Percentiles rank a stretch among this genome's conserved stretches.
phyloP scores from a whole-genome alignment of 177 flowering plant genomes.

The Vitis hybrid region DNA sequence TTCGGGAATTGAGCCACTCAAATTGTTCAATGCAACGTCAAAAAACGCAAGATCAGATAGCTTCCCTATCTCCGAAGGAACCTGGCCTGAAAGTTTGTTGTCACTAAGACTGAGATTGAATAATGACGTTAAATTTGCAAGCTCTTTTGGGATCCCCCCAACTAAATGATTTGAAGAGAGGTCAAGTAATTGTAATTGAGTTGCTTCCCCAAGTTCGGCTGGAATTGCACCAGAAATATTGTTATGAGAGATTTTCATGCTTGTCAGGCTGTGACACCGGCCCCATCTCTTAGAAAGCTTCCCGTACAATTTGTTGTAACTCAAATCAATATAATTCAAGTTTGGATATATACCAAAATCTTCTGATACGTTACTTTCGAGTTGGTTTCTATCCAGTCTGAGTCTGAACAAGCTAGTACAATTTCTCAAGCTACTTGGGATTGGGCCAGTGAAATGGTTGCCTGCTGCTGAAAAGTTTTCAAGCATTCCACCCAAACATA shows the following conservation, averaged over 20 bases:
- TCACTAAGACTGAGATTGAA: slow-evolving; percentile 11
- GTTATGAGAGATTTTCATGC: slow-evolving; percentile 15
- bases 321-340: too few species aligned
- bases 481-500: too few species aligned
- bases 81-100: slow-evolving; percentile 16
- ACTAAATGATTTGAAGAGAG: slow-evolving; percentile 13
- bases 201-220: slow-evolving; percentile 6
- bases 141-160: slow-evolving; percentile 10
- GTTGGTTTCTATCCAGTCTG: too few species aligned
- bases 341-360: too few species aligned
- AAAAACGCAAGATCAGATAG: slow-evolving; percentile 11
- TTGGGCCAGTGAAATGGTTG: too few species aligned
- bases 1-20: slow-evolving; percentile 8
- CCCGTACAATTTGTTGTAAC: too few species aligned
- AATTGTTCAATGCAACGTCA: slow-evolving; percentile 11
- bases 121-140: slow-evolving; percentile 6
- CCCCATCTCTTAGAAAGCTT: too few species aligned
- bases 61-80: slow-evolving; percentile 14
- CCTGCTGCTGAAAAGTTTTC: too few species aligned
- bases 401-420: too few species aligned
- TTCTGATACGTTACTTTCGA: too few species aligned
- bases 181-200: slow-evolving; percentile 5
- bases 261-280: neutral
- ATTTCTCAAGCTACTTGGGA: too few species aligned
- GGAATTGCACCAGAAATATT: slow-evolving; percentile 15